These are phyloP conservation scores for Paratinospora sagittata DNA, from an alignment of 164 flowering plant genomes.

Conservation along the genomic window DNA sequence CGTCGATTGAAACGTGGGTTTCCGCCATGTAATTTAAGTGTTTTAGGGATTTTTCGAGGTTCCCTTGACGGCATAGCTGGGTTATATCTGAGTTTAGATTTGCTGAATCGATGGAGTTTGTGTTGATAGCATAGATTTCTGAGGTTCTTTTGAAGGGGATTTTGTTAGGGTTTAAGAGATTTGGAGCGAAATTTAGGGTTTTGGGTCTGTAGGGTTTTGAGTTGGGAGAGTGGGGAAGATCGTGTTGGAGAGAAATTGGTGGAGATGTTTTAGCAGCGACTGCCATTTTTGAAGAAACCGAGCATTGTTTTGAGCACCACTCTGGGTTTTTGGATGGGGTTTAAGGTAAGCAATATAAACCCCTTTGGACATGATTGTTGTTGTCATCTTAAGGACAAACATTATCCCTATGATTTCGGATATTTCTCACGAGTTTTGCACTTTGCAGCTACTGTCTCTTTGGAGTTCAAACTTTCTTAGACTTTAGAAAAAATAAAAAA, in stretches of 20 bases:
- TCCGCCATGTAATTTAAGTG: constrained; percentile 36
- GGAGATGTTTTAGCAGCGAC: constrained; percentile 43
- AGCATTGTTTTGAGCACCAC: constrained; percentile 16
- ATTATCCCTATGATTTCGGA: neutral
- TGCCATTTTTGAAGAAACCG: constrained; percentile 39
- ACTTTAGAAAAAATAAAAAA: too few species aligned
- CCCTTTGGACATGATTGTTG: neutral
- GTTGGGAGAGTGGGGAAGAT: constrained; percentile 16
- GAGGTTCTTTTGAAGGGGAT: constrained; percentile 30
- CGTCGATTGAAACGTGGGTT: constrained; percentile 34
- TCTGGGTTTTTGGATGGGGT: constrained; percentile 10
- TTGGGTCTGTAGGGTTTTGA: constrained; percentile 25
- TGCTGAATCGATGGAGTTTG: constrained; percentile 24
- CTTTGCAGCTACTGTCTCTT: too few species aligned
- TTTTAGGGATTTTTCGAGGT: constrained; percentile 47
- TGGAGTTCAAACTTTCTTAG: too few species aligned
- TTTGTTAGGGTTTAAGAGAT: constrained; percentile 15
- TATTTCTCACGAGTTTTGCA: too few species aligned
- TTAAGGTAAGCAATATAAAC: constrained; percentile 1
- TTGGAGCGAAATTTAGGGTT: constrained; percentile 23
- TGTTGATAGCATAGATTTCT: constrained; percentile 26
- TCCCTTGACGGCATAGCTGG: constrained; percentile 45
- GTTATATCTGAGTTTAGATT: constrained; percentile 35
- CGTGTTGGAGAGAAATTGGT: constrained; percentile 21
- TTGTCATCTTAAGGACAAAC: neutral